These are phyloP conservation scores for Thermothielavioides terrestris DNA, from an alignment of 495 filamentous ascomycete species.

Conservation along the genomic window DNA sequence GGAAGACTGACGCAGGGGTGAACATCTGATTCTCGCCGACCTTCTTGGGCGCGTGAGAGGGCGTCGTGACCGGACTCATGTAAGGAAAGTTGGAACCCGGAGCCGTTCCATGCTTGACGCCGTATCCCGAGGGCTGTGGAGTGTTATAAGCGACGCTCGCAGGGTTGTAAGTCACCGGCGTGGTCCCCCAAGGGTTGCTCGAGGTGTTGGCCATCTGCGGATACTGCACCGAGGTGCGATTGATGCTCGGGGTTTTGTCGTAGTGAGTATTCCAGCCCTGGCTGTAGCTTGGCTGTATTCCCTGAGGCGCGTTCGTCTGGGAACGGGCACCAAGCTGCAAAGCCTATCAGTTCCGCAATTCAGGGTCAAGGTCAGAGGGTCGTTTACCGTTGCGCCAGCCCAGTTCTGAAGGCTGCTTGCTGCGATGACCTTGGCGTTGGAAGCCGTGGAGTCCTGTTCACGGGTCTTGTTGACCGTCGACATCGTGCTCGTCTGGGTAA, in stretches of 20 bases:
- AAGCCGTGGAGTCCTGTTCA: neutral
- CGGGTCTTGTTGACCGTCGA: neutral
- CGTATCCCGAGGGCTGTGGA: neutral
- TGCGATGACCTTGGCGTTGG: neutral
- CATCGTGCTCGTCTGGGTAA: neutral
- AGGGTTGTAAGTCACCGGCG: neutral
- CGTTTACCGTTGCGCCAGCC: neutral
- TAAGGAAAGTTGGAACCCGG: neutral
- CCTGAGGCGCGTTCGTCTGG: neutral
- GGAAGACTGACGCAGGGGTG: neutral
- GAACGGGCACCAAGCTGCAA: neutral
- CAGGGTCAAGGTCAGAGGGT: neutral
- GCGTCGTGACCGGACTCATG: neutral
- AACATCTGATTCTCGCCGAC: neutral
- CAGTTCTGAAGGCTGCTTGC: neutral
- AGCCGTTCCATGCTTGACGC: neutral
- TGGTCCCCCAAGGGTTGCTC: neutral
- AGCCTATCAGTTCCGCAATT: neutral
- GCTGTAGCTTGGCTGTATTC: neutral
- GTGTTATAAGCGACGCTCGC: neutral
- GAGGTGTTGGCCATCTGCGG: neutral
- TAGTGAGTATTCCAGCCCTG: neutral
- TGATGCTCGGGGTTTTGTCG: neutral
- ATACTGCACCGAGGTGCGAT: neutral
- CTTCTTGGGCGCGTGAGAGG: conserved; percentile 12